A percentile compares a stretch with the other conserved stretches of the same genome.
Conservation (phyloP, 805 yeast species). For the Candida wancherniae region DNA sequence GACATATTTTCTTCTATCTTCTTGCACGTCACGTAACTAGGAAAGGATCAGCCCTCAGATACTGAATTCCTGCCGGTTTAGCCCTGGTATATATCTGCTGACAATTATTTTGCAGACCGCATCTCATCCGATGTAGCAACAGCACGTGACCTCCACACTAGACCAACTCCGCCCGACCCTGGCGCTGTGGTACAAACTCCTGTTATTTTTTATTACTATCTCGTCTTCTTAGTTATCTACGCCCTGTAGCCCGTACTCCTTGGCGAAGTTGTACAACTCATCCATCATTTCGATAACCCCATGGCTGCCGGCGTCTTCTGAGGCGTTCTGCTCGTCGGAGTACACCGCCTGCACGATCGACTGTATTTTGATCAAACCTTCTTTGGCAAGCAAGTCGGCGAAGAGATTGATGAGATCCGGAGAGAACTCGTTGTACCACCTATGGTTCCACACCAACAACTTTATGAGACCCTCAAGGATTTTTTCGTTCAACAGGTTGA, state of each 20-base stretch:
- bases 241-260: conserved; percentile 41
- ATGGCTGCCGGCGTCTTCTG: conserved; percentile 18
- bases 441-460: conserved; percentile 92
- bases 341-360: conserved; percentile 67
- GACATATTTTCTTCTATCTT: too few relatives aligned
- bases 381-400: conserved; percentile 60
- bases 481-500: conserved; percentile 45
- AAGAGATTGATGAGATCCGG: conserved; percentile 59
- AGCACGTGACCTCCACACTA: conserved; percentile 4
- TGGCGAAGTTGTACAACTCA: conserved; percentile 46
- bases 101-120: too few relatives aligned
- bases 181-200: neutral
- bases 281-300: conserved; percentile 57
- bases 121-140: neutral
- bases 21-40: too few relatives aligned
- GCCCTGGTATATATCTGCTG: too few relatives aligned
- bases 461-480: conserved; percentile 69
- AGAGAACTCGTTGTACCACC: conserved; percentile 94
- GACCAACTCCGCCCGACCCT: neutral
- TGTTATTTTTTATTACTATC: neutral
- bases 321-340: conserved; percentile 29
- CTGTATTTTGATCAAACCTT: conserved; percentile 73
- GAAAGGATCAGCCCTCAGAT: too few relatives aligned
- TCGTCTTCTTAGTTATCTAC: conserved; percentile 22
- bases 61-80: too few relatives aligned